Base-by-base conservation (phyloP, 1,139 yeast genomes). In the Taphrina pruni region DNA sequence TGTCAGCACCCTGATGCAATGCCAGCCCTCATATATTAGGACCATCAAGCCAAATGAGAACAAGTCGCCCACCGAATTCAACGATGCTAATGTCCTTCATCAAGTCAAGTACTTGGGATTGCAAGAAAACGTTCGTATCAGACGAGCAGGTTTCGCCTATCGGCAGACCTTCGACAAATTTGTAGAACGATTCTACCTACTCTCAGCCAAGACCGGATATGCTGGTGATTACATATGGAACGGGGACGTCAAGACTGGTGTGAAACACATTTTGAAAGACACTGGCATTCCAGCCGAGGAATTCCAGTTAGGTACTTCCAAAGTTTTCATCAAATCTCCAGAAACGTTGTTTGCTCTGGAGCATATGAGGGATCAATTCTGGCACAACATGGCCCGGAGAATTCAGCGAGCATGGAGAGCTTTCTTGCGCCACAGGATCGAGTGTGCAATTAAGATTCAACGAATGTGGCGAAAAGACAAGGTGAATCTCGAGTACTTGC, bases 61-160 rank as follows among this genome's bases (percentile, higher is more conserved):
- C 72, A 89, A 91, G 76, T 88, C 94, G 20, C 96, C 99, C 14
- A 82, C 87, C 61, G 99, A 94, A 75, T 95, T 90, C 77, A 97
- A 93, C 76, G 87, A 88, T 71, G 86, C 86, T 70, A 97, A 92
- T 75, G 99, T 94, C 12, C 82, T 94, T 74, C 99, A 95, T 80
- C 99, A 95, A 81, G 88, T 95, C 73, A 95, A 95, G 77, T 95
- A 95, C 78, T 84, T 95, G 75, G 99, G 99, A 77, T 83, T 95
- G 78, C 95, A 94, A 77, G 99, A 95, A 79, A 95, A 95, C 78
- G 98, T 95, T 60, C 86, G 99, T 73, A 95, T 95, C 74, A 87
- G 99, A 82, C 89, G 99, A 81, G 99, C 99, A 0, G 99, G 99
- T 65, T 95, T 95, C 79, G 99, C 99, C 1, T 94, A 93, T 76